Conservation (phyloP, 1,284 basidiomycete species). For the Fomitiporia mediterranea region DNA sequence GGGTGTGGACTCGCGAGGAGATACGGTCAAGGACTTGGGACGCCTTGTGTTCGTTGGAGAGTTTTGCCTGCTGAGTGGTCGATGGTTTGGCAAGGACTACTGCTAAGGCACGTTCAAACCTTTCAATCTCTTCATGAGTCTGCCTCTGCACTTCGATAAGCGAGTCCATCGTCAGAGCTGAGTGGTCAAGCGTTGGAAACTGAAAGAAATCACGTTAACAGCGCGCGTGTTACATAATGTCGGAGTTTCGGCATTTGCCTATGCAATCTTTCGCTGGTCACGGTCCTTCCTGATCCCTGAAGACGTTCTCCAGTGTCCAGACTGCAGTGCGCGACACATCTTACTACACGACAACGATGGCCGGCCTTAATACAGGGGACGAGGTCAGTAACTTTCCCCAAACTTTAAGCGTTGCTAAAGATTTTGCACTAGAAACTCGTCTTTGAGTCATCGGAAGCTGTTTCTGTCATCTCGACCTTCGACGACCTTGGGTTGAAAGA, state of each 20-base stretch:
- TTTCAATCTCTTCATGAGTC: conserved; percentile 93
- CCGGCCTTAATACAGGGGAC: conserved; percentile 26
- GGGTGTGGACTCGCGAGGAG: conserved; percentile 58
- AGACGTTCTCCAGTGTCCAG: no score
- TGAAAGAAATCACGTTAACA: no score
- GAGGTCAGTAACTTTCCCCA: conserved; percentile 10
- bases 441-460: conserved; percentile 96
- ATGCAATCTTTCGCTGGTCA: no score
- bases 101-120: conserved; percentile 74
- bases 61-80: conserved; percentile 54
- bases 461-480: conserved; percentile 83
- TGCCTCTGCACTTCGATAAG: conserved; percentile 90
- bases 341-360: conserved; percentile 24
- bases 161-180: conserved; percentile 67
- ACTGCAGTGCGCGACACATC: background rate
- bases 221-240: background rate
- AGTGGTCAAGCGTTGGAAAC: conserved; percentile 1
- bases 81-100: conserved; percentile 63
- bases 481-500: conserved; percentile 95
- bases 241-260: background rate
- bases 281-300: background rate
- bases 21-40: conserved; percentile 84
- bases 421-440: conserved; percentile 70
- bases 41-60: conserved; percentile 85
- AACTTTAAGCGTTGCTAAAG: conserved; percentile 7